phyloP scores from a whole-genome alignment of 1,284 basidiomycete genomes.

The Papiliotrema flavescens region DNA sequence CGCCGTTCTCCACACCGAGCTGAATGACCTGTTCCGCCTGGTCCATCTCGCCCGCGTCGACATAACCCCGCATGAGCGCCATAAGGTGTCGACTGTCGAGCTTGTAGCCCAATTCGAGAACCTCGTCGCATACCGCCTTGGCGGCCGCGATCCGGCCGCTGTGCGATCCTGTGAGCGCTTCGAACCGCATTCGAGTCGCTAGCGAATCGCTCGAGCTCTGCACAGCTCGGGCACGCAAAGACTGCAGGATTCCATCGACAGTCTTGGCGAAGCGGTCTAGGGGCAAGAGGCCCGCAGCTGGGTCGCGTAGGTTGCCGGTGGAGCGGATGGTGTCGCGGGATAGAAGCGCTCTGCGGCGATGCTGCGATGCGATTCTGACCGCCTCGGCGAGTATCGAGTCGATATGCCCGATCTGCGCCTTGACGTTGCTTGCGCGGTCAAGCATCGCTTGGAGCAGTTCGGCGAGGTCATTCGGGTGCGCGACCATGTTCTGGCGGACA shows the following conservation, averaged over 20 bases:
- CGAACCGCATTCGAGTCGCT: slow-evolving; percentile 8
- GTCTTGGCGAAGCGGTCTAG: neutral
- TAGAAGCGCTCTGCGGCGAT: slow-evolving; percentile 5
- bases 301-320: slow-evolving; percentile 1
- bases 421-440: slow-evolving; percentile 9
- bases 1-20: slow-evolving; percentile 16
- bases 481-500: slow-evolving; percentile 11
- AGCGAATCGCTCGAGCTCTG: neutral
- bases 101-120: slow-evolving; percentile 34
- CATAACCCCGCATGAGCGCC: slow-evolving; percentile 37
- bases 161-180: neutral
- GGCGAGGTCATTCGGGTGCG: slow-evolving; percentile 21
- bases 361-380: slow-evolving; percentile 1
- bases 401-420: slow-evolving; percentile 23
- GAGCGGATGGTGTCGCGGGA: slow-evolving; percentile 18
- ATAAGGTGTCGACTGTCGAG: slow-evolving; percentile 30
- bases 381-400: slow-evolving; percentile 17
- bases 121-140: slow-evolving; percentile 29
- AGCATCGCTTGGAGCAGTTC: slow-evolving; percentile 20
- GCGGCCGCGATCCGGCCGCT: slow-evolving; percentile 15
- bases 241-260: neutral
- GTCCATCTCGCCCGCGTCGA: slow-evolving; percentile 28
- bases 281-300: slow-evolving; percentile 2
- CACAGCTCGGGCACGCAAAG: slow-evolving; percentile 2
- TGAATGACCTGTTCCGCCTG: slow-evolving; percentile 30